These are phyloP conservation scores for Coniella lustricola DNA, from an alignment of 2,329 filamentous ascomycete genomes.

Conservation along the genomic window DNA sequence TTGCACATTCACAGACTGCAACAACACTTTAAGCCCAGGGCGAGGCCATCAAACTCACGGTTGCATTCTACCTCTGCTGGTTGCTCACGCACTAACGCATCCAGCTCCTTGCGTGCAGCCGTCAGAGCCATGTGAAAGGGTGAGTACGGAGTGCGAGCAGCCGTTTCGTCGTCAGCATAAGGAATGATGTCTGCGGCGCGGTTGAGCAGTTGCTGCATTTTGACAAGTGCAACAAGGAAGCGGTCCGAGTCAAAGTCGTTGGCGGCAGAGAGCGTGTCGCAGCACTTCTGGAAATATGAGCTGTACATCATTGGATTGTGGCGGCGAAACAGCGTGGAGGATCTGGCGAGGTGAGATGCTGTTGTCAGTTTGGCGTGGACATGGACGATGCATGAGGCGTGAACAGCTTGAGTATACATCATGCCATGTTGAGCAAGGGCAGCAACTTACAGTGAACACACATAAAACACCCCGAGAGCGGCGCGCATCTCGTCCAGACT, in stretches of 20 bases:
- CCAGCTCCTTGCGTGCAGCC: slow-evolving; percentile 27
- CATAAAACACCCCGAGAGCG: slow-evolving; percentile 33
- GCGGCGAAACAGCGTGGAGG: slow-evolving; percentile 27
- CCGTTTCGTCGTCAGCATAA: slow-evolving; percentile 15
- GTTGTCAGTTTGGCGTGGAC: too few relatives aligned
- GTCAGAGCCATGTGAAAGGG: slow-evolving; percentile 29
- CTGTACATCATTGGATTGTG: slow-evolving; percentile 26
- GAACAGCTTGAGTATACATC: too few relatives aligned
- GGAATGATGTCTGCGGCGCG: slow-evolving; percentile 24
- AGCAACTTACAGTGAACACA: slow-evolving; percentile 26
- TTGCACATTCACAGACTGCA: too few relatives aligned
- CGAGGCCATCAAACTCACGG: slow-evolving; percentile 16
- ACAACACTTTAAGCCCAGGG: too few relatives aligned
- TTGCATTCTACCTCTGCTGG: slow-evolving; percentile 19
- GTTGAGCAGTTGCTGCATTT: slow-evolving; percentile 28
- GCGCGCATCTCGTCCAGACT: slow-evolving; percentile 32
- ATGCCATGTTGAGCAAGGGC: not conserved
- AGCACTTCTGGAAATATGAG: slow-evolving; percentile 28
- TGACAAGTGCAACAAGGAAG: slow-evolving; percentile 27
- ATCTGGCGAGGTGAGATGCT: slow-evolving; percentile 8
- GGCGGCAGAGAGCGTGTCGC: slow-evolving; percentile 23
- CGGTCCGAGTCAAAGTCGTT: slow-evolving; percentile 26
- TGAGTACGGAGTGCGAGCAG: slow-evolving; percentile 17
- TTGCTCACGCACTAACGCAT: slow-evolving; percentile 17
- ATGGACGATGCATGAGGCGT: too few relatives aligned